Evolutionary conservation across 169 alveolate genomes (phyloP).

Genomic region (Plasmodium falciparum): DNA sequence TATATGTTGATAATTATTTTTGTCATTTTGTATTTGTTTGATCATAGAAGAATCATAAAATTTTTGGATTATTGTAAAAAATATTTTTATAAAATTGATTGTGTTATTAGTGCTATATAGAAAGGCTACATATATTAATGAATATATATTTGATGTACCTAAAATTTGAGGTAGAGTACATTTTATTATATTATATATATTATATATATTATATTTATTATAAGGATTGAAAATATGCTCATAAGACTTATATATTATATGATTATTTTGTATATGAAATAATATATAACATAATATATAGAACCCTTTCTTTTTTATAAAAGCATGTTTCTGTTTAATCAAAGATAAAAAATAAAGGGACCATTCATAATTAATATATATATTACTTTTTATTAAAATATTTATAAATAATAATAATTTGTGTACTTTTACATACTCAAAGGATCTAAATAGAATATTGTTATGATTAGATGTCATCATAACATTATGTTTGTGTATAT

Average conservation of each 20-base stretch:
- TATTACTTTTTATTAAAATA: conserved; percentile 22
- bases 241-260: background rate
- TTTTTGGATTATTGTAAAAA: background rate
- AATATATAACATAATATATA: conserved; percentile 14
- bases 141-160: background rate
- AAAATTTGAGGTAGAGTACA: background rate
- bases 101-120: conserved; percentile 12
- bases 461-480: background rate
- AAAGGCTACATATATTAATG: conserved; percentile 3
- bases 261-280: conserved; percentile 2
- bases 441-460: background rate
- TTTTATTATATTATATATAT: background rate
- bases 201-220: conserved; percentile 9
- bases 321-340: conserved; percentile 14
- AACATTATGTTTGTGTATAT: too few species aligned
- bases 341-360: conserved; percentile 33
- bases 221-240: conserved; percentile 3
- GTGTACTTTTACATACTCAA: conserved; percentile 20
- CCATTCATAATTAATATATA: conserved; percentile 43
- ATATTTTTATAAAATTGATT: background rate
- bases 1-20: background rate
- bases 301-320: conserved; percentile 12
- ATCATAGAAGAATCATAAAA: background rate
- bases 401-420: conserved; percentile 23
- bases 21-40: background rate